phyloP scores from a whole-genome alignment of 1,139 yeast species.

The Hyphopichia burtonii region DNA sequence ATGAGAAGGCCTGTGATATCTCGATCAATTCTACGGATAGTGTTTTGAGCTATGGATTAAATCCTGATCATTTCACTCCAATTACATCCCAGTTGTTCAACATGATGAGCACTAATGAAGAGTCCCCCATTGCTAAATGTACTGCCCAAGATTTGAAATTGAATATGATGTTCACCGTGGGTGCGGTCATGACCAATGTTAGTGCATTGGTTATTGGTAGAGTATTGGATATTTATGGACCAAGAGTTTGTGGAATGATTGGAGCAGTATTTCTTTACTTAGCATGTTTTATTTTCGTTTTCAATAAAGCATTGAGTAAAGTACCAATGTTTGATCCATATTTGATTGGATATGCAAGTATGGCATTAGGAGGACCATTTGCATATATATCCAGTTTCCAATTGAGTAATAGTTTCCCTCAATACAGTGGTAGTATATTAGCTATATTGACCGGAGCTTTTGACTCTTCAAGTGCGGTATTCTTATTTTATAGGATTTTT shows the following conservation, averaged over 20 bases:
- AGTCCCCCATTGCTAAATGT: constrained; percentile 28
- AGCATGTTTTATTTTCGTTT: constrained; percentile 40
- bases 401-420: constrained; percentile 45
- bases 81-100: not conserved
- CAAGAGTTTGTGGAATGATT: constrained; percentile 41
- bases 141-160: constrained; percentile 43
- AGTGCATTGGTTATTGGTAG: constrained; percentile 43
- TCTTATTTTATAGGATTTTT: constrained; percentile 34
- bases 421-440: constrained; percentile 38
- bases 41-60: not conserved
- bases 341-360: constrained; percentile 36
- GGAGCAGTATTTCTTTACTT: constrained; percentile 39
- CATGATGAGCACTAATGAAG: constrained; percentile 6
- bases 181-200: constrained; percentile 44
- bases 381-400: constrained; percentile 46
- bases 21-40: constrained; percentile 5
- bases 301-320: constrained; percentile 18
- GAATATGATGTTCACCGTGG: constrained; percentile 48
- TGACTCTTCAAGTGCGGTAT: constrained; percentile 48
- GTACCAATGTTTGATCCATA: constrained; percentile 35
- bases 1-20: constrained; percentile 35
- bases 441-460: constrained; percentile 49
- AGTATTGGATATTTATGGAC: constrained; percentile 42
- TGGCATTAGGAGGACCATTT: constrained; percentile 51
- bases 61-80: not conserved